Conservation (phyloP, 2,329 filamentous ascomycete species). For the Exophiala xenobiotica region DNA sequence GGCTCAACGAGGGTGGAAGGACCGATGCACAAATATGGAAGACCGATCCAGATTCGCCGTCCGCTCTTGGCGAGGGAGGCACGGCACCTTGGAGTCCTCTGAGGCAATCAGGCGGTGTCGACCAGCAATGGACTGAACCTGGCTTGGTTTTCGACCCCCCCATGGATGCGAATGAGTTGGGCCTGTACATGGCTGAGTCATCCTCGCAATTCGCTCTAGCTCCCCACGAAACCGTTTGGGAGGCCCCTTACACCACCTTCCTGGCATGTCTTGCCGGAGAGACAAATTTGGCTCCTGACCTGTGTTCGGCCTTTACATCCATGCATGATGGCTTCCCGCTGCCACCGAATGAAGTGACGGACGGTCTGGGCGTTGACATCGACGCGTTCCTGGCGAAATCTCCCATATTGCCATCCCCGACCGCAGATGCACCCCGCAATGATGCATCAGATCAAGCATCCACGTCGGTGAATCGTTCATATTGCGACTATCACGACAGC, state of each 20-base stretch:
- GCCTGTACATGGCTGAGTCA: not conserved
- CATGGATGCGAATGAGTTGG: not conserved
- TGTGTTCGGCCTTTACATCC: not conserved
- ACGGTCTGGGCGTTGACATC: not conserved
- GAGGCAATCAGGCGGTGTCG: not conserved
- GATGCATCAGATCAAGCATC: not conserved
- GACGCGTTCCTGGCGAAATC: not conserved
- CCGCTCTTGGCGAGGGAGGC: not conserved
- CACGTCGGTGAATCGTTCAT: not conserved
- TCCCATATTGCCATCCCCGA: not conserved
- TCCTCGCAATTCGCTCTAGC: not conserved
- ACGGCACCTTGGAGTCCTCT: not conserved
- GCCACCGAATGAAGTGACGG: not conserved
- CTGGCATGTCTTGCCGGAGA: not conserved
- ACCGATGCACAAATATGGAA: not conserved
- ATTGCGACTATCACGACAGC: not conserved
- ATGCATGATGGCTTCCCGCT: not conserved
- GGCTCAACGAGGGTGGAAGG: not conserved
- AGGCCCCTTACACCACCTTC: not conserved
- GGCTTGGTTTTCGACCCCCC: not conserved
- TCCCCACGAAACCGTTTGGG: not conserved
- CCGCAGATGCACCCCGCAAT: not conserved
- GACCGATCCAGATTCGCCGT: not conserved
- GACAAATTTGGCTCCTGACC: not conserved
- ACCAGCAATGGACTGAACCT: not conserved